Conservation (phyloP, 2,329 filamentous ascomycete species). For the Atkinsonella hypoxylon region DNA sequence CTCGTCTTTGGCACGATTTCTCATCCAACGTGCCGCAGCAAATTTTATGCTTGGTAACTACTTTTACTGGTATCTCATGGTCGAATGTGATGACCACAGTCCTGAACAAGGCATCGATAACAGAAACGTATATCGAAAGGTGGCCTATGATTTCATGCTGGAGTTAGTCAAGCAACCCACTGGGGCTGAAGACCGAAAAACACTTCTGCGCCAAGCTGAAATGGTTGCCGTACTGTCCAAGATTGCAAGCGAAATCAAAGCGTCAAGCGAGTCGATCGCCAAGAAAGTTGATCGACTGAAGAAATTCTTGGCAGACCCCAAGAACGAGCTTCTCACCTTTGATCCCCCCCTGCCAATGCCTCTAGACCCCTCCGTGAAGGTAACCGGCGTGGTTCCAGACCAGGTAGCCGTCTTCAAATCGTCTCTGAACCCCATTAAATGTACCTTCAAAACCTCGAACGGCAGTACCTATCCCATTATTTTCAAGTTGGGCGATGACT, state of each 20-base stretch:
- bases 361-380: slow-evolving; percentile 69
- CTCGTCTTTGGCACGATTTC: slow-evolving; percentile 78
- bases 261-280: slow-evolving; percentile 62
- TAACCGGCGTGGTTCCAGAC: slow-evolving; percentile 70
- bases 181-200: slow-evolving; percentile 62
- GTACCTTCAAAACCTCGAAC: slow-evolving; percentile 73
- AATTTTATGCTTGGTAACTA: slow-evolving; percentile 92
- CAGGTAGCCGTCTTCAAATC: slow-evolving; percentile 93
- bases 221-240: slow-evolving; percentile 77
- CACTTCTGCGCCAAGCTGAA: slow-evolving; percentile 76
- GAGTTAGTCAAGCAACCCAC: slow-evolving; percentile 62
- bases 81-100: slow-evolving; percentile 82
- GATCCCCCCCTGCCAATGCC: slow-evolving; percentile 81
- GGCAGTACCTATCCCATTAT: slow-evolving; percentile 80
- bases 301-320: slow-evolving; percentile 72
- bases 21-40: slow-evolving; percentile 75
- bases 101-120: slow-evolving; percentile 63
- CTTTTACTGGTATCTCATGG: slow-evolving; percentile 97
- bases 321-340: slow-evolving; percentile 75
- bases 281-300: slow-evolving; percentile 79
- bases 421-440: slow-evolving; percentile 78
- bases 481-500: slow-evolving; percentile 94
- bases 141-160: slow-evolving; percentile 93
- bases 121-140: slow-evolving; percentile 78
- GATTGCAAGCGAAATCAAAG: slow-evolving; percentile 79